phyloP scores from a whole-genome alignment of 306 rosid genomes.

The Dicorynia guianensis region DNA sequence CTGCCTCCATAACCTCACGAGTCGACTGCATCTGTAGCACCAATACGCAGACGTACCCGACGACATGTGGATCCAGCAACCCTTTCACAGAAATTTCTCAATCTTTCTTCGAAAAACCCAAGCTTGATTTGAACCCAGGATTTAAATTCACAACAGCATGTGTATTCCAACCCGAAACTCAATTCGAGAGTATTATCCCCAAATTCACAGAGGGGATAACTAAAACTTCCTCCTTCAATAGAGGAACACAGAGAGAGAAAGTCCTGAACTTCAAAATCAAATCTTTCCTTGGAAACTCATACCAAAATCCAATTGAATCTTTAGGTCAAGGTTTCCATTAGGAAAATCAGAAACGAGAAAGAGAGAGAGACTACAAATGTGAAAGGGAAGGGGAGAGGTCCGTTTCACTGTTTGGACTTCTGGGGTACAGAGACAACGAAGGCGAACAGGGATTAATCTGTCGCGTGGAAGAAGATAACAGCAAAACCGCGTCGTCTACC shows the following conservation, averaged over 20 bases:
- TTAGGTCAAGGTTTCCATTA: slow-evolving; percentile 10
- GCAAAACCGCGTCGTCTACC: slow-evolving; percentile 66
- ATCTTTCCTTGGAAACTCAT: neutral
- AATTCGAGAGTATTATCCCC: too few species aligned
- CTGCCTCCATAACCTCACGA: slow-evolving; percentile 52
- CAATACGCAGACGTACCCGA: slow-evolving; percentile 65
- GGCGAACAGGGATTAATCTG: slow-evolving; percentile 2
- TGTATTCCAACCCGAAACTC: neutral
- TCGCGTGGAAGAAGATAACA: slow-evolving; percentile 43
- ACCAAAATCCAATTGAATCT: neutral
- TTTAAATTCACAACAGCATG: slow-evolving; percentile 19
- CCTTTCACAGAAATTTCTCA: neutral
- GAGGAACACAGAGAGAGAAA: too few species aligned
- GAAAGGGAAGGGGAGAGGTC: neutral
- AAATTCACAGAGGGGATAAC: neutral
- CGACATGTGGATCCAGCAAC: slow-evolving; percentile 50
- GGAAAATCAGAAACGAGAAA: neutral
- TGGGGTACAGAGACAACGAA: slow-evolving; percentile 33
- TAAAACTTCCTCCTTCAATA: neutral
- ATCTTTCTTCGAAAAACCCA: neutral
- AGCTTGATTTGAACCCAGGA: slow-evolving; percentile 20
- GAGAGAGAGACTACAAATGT: neutral
- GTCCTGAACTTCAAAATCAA: neutral
- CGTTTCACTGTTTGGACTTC: slow-evolving; percentile 27
- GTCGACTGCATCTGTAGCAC: slow-evolving; percentile 83